Percentiles rank a stretch among this genome's conserved stretches.
phyloP scores from a whole-genome alignment of 768 basidiomycete species.

The Kwoniella bestiolae region DNA sequence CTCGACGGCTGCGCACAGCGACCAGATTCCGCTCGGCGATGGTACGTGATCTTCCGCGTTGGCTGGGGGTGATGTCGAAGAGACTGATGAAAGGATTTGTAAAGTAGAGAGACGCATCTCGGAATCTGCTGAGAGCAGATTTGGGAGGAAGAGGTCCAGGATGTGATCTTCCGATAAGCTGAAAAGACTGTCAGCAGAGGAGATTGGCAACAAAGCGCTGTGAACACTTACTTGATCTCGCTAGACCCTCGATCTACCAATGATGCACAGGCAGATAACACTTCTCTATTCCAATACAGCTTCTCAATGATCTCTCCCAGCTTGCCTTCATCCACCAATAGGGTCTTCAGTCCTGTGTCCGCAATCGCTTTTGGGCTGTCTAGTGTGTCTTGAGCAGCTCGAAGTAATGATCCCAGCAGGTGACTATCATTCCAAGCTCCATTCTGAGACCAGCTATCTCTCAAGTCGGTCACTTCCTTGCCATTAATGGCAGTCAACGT shows the following conservation, averaged over 20 bases:
- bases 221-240: slow-evolving; percentile 31
- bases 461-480: not conserved
- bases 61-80: not conserved
- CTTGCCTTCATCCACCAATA: not conserved
- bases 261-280: slow-evolving; percentile 27
- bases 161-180: slow-evolving; percentile 44
- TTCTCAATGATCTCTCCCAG: slow-evolving; percentile 19
- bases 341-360: slow-evolving; percentile 5
- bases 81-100: slow-evolving; percentile 43
- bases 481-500: not conserved
- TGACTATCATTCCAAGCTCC: slow-evolving; percentile 41
- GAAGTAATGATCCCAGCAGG: slow-evolving; percentile 25
- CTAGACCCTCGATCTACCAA: slow-evolving; percentile 22
- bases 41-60: slow-evolving; percentile 2
- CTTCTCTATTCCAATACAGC: slow-evolving; percentile 47
- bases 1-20: slow-evolving; percentile 73
- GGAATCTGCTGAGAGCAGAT: slow-evolving; percentile 75
- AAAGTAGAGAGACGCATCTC: slow-evolving; percentile 69
- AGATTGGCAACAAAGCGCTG: not conserved
- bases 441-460: slow-evolving; percentile 28
- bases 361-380: slow-evolving; percentile 1
- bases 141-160: slow-evolving; percentile 59
- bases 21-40: slow-evolving; percentile 37
- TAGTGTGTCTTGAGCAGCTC: slow-evolving; percentile 9
- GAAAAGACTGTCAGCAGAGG: slow-evolving; percentile 17